A percentile compares a stretch with the other conserved stretches of the same genome.
Evolutionary conservation across 305 asterid species (phyloP).

Genomic region (Fraxinus paxiana): DNA sequence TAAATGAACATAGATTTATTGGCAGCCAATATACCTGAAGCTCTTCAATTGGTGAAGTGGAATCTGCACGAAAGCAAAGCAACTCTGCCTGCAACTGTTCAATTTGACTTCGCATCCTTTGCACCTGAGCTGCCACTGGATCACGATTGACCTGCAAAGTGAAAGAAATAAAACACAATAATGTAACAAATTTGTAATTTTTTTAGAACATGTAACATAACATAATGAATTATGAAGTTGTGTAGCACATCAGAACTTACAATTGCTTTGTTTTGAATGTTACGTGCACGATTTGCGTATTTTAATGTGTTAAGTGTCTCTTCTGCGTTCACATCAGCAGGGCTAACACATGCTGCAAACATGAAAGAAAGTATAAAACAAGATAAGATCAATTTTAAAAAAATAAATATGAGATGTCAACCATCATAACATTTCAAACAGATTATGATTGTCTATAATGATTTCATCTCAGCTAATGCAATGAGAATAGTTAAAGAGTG

Average conservation of each 20-base stretch:
- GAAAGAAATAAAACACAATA: neutral
- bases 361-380: neutral
- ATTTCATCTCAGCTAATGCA: neutral
- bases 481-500: constrained; percentile 15
- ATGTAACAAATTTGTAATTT: neutral
- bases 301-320: constrained; percentile 85
- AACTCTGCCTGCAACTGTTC: constrained; percentile 91
- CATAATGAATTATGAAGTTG: neutral
- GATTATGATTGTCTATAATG: neutral
- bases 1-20: neutral
- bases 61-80: constrained; percentile 72
- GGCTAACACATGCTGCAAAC: constrained; percentile 82
- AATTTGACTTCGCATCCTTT: constrained; percentile 83
- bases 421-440: neutral
- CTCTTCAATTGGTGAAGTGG: constrained; percentile 70
- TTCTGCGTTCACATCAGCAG: constrained; percentile 94
- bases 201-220: neutral
- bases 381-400: neutral
- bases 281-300: constrained; percentile 91
- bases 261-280: constrained; percentile 92
- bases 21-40: constrained; percentile 50
- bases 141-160: constrained; percentile 76
- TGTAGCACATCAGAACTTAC: constrained; percentile 40
- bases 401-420: neutral
- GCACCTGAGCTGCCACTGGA: constrained; percentile 75